These are phyloP conservation scores for Cutaneotrichosporon mucoides DNA, from an alignment of 1,284 basidiomycete species.

Conservation along the genomic window DNA sequence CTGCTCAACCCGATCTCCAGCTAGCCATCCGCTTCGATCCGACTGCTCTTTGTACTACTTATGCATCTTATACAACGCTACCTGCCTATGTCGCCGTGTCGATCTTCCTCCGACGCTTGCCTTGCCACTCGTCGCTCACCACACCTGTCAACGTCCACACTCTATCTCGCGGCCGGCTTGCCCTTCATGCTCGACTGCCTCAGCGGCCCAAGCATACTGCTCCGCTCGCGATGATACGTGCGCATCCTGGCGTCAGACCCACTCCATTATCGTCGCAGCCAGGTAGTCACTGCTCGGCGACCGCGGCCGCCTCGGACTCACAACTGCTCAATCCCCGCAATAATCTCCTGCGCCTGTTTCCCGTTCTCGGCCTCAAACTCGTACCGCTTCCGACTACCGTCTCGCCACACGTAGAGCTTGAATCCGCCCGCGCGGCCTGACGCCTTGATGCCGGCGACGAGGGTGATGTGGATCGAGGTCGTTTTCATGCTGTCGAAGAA, in stretches of 20 bases:
- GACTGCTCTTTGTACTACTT: background rate
- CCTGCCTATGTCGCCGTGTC: too few relatives aligned
- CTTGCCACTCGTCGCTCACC: too few relatives aligned
- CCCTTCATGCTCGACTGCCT: background rate
- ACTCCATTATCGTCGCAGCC: too few relatives aligned
- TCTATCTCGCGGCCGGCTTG: background rate
- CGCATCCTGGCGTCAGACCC: slow-evolving; percentile 33
- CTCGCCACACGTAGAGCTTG: slow-evolving; percentile 72
- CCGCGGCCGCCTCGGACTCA: slow-evolving; percentile 18
- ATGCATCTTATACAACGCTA: slow-evolving; percentile 4
- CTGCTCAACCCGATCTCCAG: too few relatives aligned
- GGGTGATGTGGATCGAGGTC: slow-evolving; percentile 85
- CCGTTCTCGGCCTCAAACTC: slow-evolving; percentile 94
- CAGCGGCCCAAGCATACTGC: slow-evolving; percentile 1
- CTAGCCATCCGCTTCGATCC: background rate
- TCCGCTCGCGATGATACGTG: slow-evolving; percentile 30
- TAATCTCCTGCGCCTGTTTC: slow-evolving; percentile 58
- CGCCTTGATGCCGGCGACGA: slow-evolving; percentile 76
- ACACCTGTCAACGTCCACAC: too few relatives aligned
- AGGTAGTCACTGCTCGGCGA: too few relatives aligned
- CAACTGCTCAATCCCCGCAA: slow-evolving; percentile 37
- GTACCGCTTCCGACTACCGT: slow-evolving; percentile 76
- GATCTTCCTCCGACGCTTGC: too few relatives aligned
- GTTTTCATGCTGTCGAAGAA: slow-evolving; percentile 87
- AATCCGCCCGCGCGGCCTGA: slow-evolving; percentile 76